Evolutionary conservation across 192 early-diverging fungal species (phyloP).

Genomic region (Backusella tarrabulga): DNA sequence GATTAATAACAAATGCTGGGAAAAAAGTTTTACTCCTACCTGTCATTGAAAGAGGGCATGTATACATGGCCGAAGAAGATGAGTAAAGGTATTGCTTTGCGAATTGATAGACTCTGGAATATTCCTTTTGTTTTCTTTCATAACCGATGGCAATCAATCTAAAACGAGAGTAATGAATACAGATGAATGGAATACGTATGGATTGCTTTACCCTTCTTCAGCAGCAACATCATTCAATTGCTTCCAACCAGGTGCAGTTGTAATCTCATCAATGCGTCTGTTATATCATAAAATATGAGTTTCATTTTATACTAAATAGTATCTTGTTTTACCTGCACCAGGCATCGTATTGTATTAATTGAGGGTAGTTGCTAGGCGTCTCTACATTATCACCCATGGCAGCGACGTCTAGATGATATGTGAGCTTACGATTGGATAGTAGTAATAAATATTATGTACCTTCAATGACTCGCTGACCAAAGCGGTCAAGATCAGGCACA

Average conservation of each 20-base stretch:
- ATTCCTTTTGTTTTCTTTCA: constrained; percentile 48
- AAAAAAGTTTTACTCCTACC: constrained; percentile 15
- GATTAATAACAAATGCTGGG: background rate
- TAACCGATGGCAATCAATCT: constrained; percentile 60
- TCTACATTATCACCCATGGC: constrained; percentile 53
- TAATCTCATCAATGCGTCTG: constrained; percentile 58
- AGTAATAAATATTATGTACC: constrained; percentile 2
- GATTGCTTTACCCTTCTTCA: constrained; percentile 40
- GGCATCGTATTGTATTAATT: constrained; percentile 61
- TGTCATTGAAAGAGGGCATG: constrained; percentile 72
- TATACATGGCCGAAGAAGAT: constrained; percentile 49
- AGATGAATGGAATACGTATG: background rate
- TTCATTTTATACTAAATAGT: no score
- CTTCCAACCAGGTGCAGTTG: constrained; percentile 61
- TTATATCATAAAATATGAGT: no score
- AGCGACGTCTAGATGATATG: constrained; percentile 35
- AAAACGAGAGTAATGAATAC: background rate
- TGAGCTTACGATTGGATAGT: no score
- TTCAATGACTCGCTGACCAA: constrained; percentile 35
- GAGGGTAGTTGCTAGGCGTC: constrained; percentile 50
- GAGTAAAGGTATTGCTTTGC: constrained; percentile 61
- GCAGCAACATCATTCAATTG: constrained; percentile 55
- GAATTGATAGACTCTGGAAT: constrained; percentile 60
- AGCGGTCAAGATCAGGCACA: constrained; percentile 40
- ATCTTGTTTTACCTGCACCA: constrained; percentile 48